Conservation (phyloP, 1,284 basidiomycete species). For the Afroboletus lepidellus region DNA sequence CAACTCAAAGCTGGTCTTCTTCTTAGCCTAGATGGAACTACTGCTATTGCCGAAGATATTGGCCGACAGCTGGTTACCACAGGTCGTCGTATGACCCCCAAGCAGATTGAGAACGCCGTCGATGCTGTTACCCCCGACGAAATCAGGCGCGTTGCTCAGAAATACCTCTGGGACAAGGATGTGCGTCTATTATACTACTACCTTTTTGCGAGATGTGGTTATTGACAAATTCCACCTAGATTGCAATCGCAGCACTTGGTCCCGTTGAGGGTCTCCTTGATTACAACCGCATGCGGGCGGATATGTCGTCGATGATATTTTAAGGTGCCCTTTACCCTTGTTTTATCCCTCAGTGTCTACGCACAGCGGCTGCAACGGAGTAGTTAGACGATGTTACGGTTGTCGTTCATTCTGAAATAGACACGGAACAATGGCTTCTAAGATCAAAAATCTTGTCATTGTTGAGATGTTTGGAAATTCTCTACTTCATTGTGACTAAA, state of each 20-base stretch:
- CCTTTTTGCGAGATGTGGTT: slow-evolving; percentile 15
- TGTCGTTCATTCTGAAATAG: slow-evolving; percentile 23
- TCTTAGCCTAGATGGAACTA: slow-evolving; percentile 90
- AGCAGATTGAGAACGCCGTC: slow-evolving; percentile 92
- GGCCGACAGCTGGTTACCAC: slow-evolving; percentile 95
- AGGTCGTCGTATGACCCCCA: slow-evolving; percentile 86
- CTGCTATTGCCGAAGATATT: slow-evolving; percentile 97
- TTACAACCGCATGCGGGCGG: slow-evolving; percentile 78
- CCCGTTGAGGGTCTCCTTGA: slow-evolving; percentile 86
- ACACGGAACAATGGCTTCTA: slow-evolving; percentile 22
- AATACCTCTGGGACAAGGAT: slow-evolving; percentile 97
- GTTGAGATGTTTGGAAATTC: background rate
- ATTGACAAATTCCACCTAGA: slow-evolving; percentile 40
- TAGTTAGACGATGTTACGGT: slow-evolving; percentile 24
- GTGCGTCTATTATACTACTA: slow-evolving; percentile 43
- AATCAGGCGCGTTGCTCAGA: slow-evolving; percentile 92
- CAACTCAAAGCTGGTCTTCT: slow-evolving; percentile 96
- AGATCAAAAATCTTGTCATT: slow-evolving; percentile 6
- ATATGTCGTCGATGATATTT: slow-evolving; percentile 78
- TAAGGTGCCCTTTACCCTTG: slow-evolving; percentile 35
- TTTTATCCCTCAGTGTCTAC: background rate
- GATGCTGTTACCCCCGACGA: slow-evolving; percentile 88
- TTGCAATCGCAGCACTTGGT: slow-evolving; percentile 82
- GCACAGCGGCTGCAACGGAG: background rate
- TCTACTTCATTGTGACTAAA: background rate